Evolutionary conservation across 768 basidiomycete genomes (phyloP), one percentile per base, ranked within the genome.

Genomic region (Solioccasus polychromus): DNA sequence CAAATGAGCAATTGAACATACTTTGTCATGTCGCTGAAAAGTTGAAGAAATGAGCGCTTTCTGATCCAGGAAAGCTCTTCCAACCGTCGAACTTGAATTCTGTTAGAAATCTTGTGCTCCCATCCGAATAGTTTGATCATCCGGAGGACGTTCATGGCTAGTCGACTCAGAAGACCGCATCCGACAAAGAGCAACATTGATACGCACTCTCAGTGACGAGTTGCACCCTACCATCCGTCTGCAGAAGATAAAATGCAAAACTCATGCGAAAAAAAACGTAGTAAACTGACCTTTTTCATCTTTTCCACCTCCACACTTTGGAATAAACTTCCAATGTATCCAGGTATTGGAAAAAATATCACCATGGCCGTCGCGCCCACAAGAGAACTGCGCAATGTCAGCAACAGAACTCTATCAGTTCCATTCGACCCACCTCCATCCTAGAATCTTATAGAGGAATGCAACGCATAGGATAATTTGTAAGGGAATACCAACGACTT

Each of bases 91-190:
- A 71, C 73, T 15, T 71, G 66, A 35, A 90, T 68, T 41, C 70
- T 70, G 12, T 72, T 58, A n/a, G 73, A 67, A 56, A 83, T 75
- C 40, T 77, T 73, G 50, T 74, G 72, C 71, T 82, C 75, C 75
- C 85, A 77, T 14, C 74, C 85, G 52, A 88, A 86, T 31, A 87
- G 66, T 61, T 88, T 87, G 59, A 85, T 70, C 78, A 85, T 84
- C 14, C 83, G 74, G 17, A 83, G 63, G 19, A 79, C 73, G 42
- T 73, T 75, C 57, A 82, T 68, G 8, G 69, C 80, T 80, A 23
- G 17, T 26, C 10, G 32, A 41, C 35, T 52, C 23, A 44, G 36
- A 14, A 36, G 3, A 35, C n/a, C n/a, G 6, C 11, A 2, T 24
- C n/a, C 11, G 11, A 38, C 9, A 29, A 31, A 38, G 15, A 40